Evolutionary conservation across 164 flowering plant species (phyloP).

Genomic region (Chimonanthus salicifolius): DNA sequence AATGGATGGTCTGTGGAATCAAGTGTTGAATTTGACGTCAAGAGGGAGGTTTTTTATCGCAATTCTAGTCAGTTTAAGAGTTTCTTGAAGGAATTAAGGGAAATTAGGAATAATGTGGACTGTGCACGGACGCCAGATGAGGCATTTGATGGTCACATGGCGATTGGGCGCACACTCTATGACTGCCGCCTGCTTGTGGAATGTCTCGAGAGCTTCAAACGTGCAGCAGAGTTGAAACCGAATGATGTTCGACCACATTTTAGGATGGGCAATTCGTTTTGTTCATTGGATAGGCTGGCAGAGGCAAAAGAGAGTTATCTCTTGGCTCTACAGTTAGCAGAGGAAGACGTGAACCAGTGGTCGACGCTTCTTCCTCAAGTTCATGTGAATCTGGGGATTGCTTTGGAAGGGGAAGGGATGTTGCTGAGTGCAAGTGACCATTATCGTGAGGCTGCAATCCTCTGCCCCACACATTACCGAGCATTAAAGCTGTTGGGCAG

Average conservation of each 20-base stretch:
- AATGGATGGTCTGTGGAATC: constrained; percentile 19
- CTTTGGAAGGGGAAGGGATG: constrained; percentile 20
- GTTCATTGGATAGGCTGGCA: not conserved
- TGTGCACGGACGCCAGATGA: constrained; percentile 11
- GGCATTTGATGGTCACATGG: constrained; percentile 18
- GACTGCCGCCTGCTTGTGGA: constrained; percentile 13
- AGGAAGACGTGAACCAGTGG: constrained; percentile 12
- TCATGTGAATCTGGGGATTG: constrained; percentile 21
- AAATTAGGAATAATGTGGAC: constrained; percentile 6
- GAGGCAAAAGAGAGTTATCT: constrained; percentile 13
- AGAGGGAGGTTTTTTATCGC: constrained; percentile 5
- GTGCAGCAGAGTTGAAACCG: constrained; percentile 13
- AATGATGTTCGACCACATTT: constrained; percentile 15
- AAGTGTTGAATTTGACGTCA: constrained; percentile 2
- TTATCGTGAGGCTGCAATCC: constrained; percentile 20
- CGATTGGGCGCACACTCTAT: constrained; percentile 14
- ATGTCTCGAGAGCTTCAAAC: constrained; percentile 14
- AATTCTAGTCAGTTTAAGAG: constrained; percentile 1
- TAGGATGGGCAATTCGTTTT: constrained; percentile 14
- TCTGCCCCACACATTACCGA: constrained; percentile 21
- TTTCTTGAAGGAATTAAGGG: constrained; percentile 16
- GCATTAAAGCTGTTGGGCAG: constrained; percentile 23
- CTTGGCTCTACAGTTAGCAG: constrained; percentile 15
- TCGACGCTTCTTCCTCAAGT: constrained; percentile 13
- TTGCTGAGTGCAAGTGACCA: constrained; percentile 16